Base-by-base conservation (phyloP, 2,329 filamentous ascomycete genomes). In the Colletotrichum sp. region DNA sequence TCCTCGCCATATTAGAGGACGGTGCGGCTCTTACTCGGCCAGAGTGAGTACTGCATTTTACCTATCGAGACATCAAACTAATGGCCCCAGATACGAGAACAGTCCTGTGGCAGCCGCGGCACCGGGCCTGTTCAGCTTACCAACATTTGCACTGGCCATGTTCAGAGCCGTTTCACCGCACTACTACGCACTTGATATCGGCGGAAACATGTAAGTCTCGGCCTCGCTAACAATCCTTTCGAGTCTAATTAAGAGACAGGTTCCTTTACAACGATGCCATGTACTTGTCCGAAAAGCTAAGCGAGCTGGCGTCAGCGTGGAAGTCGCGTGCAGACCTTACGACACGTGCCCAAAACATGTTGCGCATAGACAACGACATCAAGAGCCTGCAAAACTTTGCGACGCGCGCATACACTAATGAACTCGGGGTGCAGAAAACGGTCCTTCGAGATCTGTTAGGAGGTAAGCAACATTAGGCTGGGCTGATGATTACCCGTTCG, bases 81-180 rank as follows among this genome's bases (percentile, higher is more conserved):
- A 68, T 57, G 60, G 21, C 24, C 72, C 72, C 78, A 85, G 80
- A 44, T 85, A 85, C 49, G 86, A 89, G 32, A 85, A 85, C 34
- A 89, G 90, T 13, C 90, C 93, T 0, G 92, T 96, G 67, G 90
- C 92, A 1, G 87, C 93, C 15, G 94, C 93, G 6, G 93, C 93
- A 1, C 87, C 90, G 9, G 94, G 93, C 0, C 87, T 97, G 0
- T 95, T 95, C 80, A 90, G 89, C 44, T 85, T 97, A 5, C 95
- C 95, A 2, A 94, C 92, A 1, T 90, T 95, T 21, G 89, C 93
- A 2, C 86, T 97, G 59, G 94, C 94, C n/a, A 91, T 96, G 85
- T 97, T 96, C 83, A 89, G 95, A 66, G 94, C 95, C 5, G 92
- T 95, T 3, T 94, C 95, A 7, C 92, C 93, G 1, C 91, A 94